These are phyloP conservation scores for Castanea crenata DNA, from an alignment of 306 rosid species.

Conservation along the genomic window DNA sequence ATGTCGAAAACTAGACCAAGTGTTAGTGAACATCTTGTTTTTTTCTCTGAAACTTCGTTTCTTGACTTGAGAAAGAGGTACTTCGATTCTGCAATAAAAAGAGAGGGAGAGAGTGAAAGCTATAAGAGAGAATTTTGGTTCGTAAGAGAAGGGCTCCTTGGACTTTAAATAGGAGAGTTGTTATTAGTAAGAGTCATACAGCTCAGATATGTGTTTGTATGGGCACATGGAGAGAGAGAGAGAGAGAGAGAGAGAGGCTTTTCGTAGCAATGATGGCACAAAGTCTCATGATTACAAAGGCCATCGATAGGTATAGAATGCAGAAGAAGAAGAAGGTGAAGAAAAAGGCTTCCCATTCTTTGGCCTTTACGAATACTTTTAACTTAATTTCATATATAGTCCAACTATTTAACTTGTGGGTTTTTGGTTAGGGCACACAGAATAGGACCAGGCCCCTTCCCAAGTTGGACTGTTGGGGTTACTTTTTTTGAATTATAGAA, in stretches of 20 bases:
- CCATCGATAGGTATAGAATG: constrained; percentile 47
- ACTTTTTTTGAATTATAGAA: constrained; percentile 31
- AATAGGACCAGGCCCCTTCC: constrained; percentile 25
- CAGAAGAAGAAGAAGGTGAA: constrained; percentile 41
- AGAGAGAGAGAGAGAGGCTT: constrained; percentile 45
- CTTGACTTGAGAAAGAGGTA: neutral
- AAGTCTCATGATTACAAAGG: constrained; percentile 72
- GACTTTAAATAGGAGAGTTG: constrained; percentile 37
- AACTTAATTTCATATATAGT: neutral
- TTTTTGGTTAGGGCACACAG: constrained; percentile 22
- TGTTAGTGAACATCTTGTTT: constrained; percentile 43
- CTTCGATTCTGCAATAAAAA: neutral
- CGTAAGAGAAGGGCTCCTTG: constrained; percentile 21
- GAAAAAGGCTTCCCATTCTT: constrained; percentile 13
- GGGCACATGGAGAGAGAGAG: constrained; percentile 26
- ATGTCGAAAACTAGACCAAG: constrained; percentile 34
- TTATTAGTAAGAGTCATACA: constrained; percentile 4
- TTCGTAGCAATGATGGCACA: constrained; percentile 66
- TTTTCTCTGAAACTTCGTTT: neutral
- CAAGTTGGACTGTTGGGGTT: constrained; percentile 10
- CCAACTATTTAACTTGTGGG: constrained; percentile 11
- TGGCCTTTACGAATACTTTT: constrained; percentile 21
- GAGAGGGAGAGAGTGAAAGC: neutral
- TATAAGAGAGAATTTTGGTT: constrained; percentile 7
- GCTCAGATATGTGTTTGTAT: constrained; percentile 48